Evolutionary conservation across 192 early-diverging fungal genomes (phyloP), one percentile per base, ranked within the genome.

Genomic region (Phlyctochytrium planicorne): DNA sequence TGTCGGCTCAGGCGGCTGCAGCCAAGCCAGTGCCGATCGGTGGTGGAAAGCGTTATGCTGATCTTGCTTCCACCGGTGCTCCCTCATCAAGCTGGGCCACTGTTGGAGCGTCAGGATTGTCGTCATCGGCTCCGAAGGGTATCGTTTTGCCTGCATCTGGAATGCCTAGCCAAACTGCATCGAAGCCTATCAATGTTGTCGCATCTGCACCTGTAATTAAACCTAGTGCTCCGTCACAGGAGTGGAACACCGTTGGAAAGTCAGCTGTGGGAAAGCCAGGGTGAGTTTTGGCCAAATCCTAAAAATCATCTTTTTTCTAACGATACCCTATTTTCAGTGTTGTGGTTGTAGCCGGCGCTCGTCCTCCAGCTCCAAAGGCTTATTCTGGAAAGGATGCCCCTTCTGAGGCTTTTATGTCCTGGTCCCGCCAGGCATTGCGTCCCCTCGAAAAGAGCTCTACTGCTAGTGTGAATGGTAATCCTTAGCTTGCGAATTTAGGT

Each of bases 21-120:
- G 62, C 55, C 32, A 31, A 4, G 14, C 33, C 27, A 10, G 27
- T 31, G 12, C n/a, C 17, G 23, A 30, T 12, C 30, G 59, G n/a
- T 30, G 69, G 62, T 14, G 75, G 65, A n/a, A 84, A 80, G 68
- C 53, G 79, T 10, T 84, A 80, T 63, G 77, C 82, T 2, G 78
- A 77, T 34, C 57, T 70, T 6, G 70, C 76, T 35, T 37, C 53
- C 20, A 36, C 75, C 0, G 37, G 27, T 0, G 52, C 6, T 6
- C 40, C 40, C 10, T n/a, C n/a, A n/a, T 6, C 10, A 6, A 47
- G 40, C 20, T 47, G 52, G 1, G 52, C 61, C 34, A 34, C 53
- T 30, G 53, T n/a, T 27, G 12, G 32, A 6, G 10, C 55, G 36
- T 27, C 36, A 50, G 30, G 17, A 24, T 16, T 34, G 29, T 3